Percentiles rank a stretch among this genome's conserved stretches.
These are phyloP conservation scores for Mucor velutinosus DNA, from an alignment of 371 early-diverging fungal genomes.

Conservation along the genomic window DNA sequence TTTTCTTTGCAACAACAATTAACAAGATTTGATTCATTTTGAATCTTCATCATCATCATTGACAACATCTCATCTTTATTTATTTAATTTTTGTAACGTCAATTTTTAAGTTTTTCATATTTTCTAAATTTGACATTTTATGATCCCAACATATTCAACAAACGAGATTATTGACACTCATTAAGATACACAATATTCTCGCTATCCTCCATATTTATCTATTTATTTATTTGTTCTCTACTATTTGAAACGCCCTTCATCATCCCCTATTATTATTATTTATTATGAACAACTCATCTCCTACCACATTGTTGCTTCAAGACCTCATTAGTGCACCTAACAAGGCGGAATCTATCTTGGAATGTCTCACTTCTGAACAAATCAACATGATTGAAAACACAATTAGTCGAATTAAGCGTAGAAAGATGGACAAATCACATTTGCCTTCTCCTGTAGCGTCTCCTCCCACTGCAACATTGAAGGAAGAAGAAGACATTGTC, in stretches of 20 bases:
- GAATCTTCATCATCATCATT: background rate
- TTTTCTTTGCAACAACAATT: background rate
- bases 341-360: constrained; percentile 43
- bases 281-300: constrained; percentile 14
- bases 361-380: constrained; percentile 40
- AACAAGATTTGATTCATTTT: background rate
- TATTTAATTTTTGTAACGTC: constrained; percentile 11
- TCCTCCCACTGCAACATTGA: constrained; percentile 5
- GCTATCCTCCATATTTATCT: background rate
- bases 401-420: constrained; percentile 39
- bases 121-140: constrained; percentile 22
- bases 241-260: background rate
- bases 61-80: constrained; percentile 6
- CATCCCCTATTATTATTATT: background rate
- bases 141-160: constrained; percentile 21
- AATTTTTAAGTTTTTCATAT: background rate
- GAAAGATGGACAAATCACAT: constrained; percentile 36
- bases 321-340: constrained; percentile 41
- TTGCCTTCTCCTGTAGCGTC: constrained; percentile 20
- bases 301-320: constrained; percentile 26
- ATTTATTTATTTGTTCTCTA: constrained; percentile 5
- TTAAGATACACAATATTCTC: constrained; percentile 21
- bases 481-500: constrained; percentile 15
- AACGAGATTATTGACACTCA: constrained; percentile 28
- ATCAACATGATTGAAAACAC: constrained; percentile 43